Percentiles rank a stretch among this genome's conserved stretches.
These are phyloP conservation scores for Neobulgaria alba DNA, from an alignment of 2,329 filamentous ascomycete genomes.

Conservation along the genomic window DNA sequence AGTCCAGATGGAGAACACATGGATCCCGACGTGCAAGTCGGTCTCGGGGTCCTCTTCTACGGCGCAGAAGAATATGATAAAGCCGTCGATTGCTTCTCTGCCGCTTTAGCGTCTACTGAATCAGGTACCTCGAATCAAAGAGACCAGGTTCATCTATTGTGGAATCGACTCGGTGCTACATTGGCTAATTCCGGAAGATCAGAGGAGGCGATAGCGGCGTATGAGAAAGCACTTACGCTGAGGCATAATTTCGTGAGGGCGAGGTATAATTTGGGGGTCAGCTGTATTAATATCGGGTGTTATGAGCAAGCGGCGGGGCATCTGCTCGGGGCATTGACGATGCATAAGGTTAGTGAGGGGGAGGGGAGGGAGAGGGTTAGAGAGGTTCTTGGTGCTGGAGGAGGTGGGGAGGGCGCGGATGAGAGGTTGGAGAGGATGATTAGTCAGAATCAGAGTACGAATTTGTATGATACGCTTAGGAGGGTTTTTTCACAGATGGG, in stretches of 20 bases:
- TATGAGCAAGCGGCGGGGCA: slow-evolving; percentile 89
- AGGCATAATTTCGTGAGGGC: slow-evolving; percentile 96
- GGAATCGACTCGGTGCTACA: slow-evolving; percentile 94
- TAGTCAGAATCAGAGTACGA: slow-evolving; percentile 92
- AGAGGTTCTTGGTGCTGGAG: slow-evolving; percentile 63
- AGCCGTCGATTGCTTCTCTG: slow-evolving; percentile 95
- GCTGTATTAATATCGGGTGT: slow-evolving; percentile 95
- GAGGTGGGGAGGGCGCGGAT: slow-evolving; percentile 47
- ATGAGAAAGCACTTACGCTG: slow-evolving; percentile 82
- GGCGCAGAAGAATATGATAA: slow-evolving; percentile 97
- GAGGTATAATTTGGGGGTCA: slow-evolving; percentile 92
- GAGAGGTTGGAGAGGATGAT: slow-evolving; percentile 78
- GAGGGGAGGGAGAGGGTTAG: slow-evolving; percentile 75
- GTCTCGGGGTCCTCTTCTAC: slow-evolving; percentile 93
- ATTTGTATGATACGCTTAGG: slow-evolving; percentile 87
- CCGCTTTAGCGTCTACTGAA: slow-evolving; percentile 79
- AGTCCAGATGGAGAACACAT: slow-evolving; percentile 89
- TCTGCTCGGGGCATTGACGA: slow-evolving; percentile 80
- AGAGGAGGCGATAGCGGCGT: slow-evolving; percentile 94
- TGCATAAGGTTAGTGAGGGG: slow-evolving; percentile 90
- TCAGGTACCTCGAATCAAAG: slow-evolving; percentile 74
- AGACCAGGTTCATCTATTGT: slow-evolving; percentile 84
- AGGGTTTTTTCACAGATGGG: slow-evolving; percentile 97
- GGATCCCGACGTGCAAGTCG: slow-evolving; percentile 97
- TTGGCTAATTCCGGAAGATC: slow-evolving; percentile 88